Evolutionary conservation across 2,329 filamentous ascomycete genomes (phyloP).

Genomic region (Phyllosticta capitalensis): DNA sequence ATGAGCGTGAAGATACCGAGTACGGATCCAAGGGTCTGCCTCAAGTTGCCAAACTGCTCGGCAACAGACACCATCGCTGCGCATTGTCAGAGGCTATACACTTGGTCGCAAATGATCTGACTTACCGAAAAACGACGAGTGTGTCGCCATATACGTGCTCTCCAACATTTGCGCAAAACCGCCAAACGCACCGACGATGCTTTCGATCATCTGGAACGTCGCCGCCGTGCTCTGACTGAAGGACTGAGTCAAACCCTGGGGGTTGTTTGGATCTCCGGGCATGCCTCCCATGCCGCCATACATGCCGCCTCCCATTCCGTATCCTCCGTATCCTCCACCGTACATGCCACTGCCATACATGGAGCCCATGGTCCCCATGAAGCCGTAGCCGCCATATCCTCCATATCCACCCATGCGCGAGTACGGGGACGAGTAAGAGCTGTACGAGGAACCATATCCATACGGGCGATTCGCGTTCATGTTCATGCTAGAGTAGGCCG

Average conservation of each 20-base stretch:
- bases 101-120: constrained; percentile 10
- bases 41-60: constrained; percentile 89
- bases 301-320: constrained; percentile 24
- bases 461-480: constrained; percentile 42
- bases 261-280: constrained; percentile 64
- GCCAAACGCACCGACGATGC: constrained; percentile 90
- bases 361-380: constrained; percentile 34
- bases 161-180: constrained; percentile 99
- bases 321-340: constrained; percentile 31
- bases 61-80: constrained; percentile 95
- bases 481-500: constrained; percentile 63
- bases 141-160: constrained; percentile 98
- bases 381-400: constrained; percentile 31
- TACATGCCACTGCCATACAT: constrained; percentile 33
- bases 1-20: constrained; percentile 93
- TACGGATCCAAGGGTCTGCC: constrained; percentile 86
- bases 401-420: constrained; percentile 39
- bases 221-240: constrained; percentile 93
- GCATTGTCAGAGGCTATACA: constrained; percentile 14
- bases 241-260: constrained; percentile 86
- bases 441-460: constrained; percentile 39
- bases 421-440: constrained; percentile 46
- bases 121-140: constrained; percentile 95
- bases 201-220: constrained; percentile 97
- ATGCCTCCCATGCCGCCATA: constrained; percentile 33